These are phyloP conservation scores for Ogataea zsoltii DNA, from an alignment of 805 yeast species.

Conservation along the genomic window DNA sequence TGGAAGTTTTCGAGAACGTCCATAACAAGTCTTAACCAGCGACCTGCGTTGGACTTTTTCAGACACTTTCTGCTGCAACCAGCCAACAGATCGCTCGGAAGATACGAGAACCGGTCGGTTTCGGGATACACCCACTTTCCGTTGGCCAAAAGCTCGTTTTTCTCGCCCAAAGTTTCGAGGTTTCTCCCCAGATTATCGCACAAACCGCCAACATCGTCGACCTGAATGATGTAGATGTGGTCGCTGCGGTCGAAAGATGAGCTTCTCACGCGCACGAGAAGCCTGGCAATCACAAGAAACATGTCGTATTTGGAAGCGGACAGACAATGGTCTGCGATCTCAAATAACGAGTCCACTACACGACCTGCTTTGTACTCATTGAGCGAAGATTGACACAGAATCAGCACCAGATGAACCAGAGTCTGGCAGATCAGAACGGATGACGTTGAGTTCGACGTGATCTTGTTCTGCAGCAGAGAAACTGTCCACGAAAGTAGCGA, in stretches of 20 bases:
- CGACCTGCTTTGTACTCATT: conserved; percentile 13
- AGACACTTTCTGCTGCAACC: conserved; percentile 37
- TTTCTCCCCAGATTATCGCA: conserved; percentile 61
- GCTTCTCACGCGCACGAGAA: conserved; percentile 53
- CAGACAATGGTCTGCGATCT: conserved; percentile 13
- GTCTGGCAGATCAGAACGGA: conserved; percentile 7
- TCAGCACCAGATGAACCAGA: conserved; percentile 16
- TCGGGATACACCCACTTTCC: conserved; percentile 67
- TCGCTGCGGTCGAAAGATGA: conserved; percentile 28
- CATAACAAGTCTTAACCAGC: conserved; percentile 53
- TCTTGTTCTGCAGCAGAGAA: conserved; percentile 3
- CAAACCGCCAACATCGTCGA: conserved; percentile 65
- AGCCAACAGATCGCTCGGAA: conserved; percentile 46
- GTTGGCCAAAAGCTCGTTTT: conserved; percentile 24
- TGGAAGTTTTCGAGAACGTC: conserved; percentile 51
- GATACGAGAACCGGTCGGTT: conserved; percentile 37
- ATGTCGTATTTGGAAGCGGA: conserved; percentile 21
- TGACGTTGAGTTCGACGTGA: conserved; percentile 3
- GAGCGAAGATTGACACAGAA: conserved; percentile 16
- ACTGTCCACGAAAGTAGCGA: conserved; percentile 6
- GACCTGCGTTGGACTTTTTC: conserved; percentile 38
- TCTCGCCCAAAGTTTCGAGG: conserved; percentile 29
- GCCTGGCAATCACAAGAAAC: conserved; percentile 49
- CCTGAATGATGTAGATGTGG: conserved; percentile 49
- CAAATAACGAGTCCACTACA: conserved; percentile 13